phyloP scores from a whole-genome alignment of 768 basidiomycete genomes.

The Macrolepiota albuminosa region DNA sequence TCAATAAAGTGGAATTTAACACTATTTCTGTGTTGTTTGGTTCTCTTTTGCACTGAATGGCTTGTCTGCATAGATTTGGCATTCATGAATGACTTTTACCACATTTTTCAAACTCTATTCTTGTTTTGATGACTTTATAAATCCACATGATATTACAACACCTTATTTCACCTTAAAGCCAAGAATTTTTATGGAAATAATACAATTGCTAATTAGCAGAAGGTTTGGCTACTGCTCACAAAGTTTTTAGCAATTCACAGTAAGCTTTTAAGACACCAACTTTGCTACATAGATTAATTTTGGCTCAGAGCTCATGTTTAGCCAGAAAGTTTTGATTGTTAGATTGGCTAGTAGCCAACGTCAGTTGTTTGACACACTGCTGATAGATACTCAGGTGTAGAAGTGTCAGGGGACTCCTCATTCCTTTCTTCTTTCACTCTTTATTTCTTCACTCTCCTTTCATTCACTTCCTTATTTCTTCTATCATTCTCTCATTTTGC shows the following conservation, averaged over 20 bases:
- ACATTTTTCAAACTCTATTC: background rate
- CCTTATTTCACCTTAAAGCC: constrained; percentile 45
- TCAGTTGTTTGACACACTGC: constrained; percentile 56
- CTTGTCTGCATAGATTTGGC: constrained; percentile 72
- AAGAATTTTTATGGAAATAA: constrained; percentile 71
- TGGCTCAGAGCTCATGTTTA: constrained; percentile 42
- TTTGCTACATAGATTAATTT: background rate
- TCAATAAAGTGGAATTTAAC: constrained; percentile 99
- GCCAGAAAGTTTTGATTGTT: constrained; percentile 57
- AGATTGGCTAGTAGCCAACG: constrained; percentile 66
- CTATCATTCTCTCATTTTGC: no score
- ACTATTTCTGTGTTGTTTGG: constrained; percentile 94
- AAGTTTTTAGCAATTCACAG: constrained; percentile 58
- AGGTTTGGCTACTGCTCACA: constrained; percentile 79
- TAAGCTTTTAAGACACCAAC: constrained; percentile 22
- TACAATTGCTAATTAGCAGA: constrained; percentile 60
- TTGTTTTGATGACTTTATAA: constrained; percentile 56
- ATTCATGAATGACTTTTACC: background rate
- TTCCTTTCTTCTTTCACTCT: no score
- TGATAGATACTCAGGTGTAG: no score
- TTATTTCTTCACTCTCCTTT: no score
- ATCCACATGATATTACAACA: constrained; percentile 62
- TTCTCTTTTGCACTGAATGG: constrained; percentile 38
- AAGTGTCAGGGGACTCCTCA: no score
- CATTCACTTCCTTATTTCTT: no score